These are phyloP conservation scores for Xerocomellus intermedius DNA, from an alignment of 768 basidiomycete species.

Conservation along the genomic window DNA sequence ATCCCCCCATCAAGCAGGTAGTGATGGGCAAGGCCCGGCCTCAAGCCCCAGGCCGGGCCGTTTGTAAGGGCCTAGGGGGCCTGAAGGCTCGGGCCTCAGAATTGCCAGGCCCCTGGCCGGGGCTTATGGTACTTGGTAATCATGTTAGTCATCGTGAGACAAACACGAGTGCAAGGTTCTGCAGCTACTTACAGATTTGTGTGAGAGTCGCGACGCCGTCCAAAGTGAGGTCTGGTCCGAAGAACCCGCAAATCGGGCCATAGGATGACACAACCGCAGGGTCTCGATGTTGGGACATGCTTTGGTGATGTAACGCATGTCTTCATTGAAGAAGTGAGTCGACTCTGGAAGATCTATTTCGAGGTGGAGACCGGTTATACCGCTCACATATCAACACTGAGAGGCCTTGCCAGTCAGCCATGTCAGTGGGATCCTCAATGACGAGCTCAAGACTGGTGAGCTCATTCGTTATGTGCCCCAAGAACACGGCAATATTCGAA, in stretches of 20 bases:
- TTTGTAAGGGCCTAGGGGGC: too few relatives aligned
- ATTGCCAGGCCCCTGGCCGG: too few relatives aligned
- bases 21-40: too few relatives aligned
- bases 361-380: constrained; percentile 57
- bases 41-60: too few relatives aligned
- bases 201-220: constrained; percentile 60
- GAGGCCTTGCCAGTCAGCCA: constrained; percentile 72
- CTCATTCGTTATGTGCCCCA: constrained; percentile 63
- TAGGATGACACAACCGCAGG: constrained; percentile 59
- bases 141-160: too few relatives aligned
- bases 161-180: constrained; percentile 66
- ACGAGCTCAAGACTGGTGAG: constrained; percentile 55
- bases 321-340: constrained; percentile 57
- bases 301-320: constrained; percentile 55
- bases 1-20: too few relatives aligned
- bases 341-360: constrained; percentile 81
- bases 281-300: constrained; percentile 68
- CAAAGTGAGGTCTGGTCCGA: constrained; percentile 59
- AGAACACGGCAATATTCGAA: constrained; percentile 66
- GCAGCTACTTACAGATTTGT: constrained; percentile 55
- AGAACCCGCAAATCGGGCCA: constrained; percentile 59
- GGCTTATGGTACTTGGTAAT: too few relatives aligned
- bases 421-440: constrained; percentile 43
- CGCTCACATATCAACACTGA: constrained; percentile 60
- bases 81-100: too few relatives aligned